Base-by-base conservation (phyloP, 495 filamentous ascomycete species). In the Penicillium steckii region DNA sequence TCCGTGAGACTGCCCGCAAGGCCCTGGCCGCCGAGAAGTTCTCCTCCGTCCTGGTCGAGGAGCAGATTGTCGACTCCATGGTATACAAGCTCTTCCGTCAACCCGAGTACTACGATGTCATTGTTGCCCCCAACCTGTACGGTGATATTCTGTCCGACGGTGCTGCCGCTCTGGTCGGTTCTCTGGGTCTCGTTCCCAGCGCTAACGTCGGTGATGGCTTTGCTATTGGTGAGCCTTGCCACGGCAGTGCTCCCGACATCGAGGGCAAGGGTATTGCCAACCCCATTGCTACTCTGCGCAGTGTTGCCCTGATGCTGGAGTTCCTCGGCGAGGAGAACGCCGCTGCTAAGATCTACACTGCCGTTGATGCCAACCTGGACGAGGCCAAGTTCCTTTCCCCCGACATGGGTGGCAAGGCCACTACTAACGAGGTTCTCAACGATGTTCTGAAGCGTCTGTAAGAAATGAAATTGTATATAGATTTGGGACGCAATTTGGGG, bases 61-160 rank as follows among this genome's bases (percentile, higher is more conserved):
- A 98, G 79, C 94, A 98, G 79, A 98, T 98, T 58, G 93, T 98
- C 50, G 94, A 98, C 70, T 89, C 84, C 32, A 98, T 98, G 94
- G 90, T 97, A 33, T 98, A 98, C 82, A 97, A 97, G 80, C 86
- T 98, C 38, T 97, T 97, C 85, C 90, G 91, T 13, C 89, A 96
- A 72, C 94, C 94, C 42, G 82, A 83, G 55, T 83, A 82, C 60
- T 98, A 97, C 83, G 94, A 98, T 67, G 95, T 98, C 49, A 94
- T 98, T 60, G 94, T 98, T 30, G 94, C 95, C 25, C 94, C 94
- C 6, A 98, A 98, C 75, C 82, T 98, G 23, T 98, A 98, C 76
- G 94, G 94, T 56, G 94, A 98, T 69, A 93, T 98, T 56, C 80
- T 98, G 32, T 95, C 89, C 2, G 94, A 98, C 71, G 95, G 91